Base-by-base conservation (phyloP, 495 filamentous ascomycete genomes). In the Emericellopsis terricola region DNA sequence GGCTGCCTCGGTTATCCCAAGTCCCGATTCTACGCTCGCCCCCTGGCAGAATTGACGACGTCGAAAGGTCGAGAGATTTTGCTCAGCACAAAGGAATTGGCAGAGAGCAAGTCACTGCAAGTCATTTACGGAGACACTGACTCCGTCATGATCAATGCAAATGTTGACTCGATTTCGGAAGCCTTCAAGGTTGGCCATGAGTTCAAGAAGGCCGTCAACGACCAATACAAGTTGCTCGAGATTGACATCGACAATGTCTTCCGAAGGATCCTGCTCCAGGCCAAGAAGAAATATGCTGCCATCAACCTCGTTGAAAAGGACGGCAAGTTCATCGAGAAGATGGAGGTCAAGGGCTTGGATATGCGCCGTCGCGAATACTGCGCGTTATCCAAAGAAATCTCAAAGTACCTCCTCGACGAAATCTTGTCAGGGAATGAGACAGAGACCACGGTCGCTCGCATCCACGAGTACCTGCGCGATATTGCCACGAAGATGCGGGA, bases 71-170 rank as follows among this genome's bases (percentile, higher is more conserved):
- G 89, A 62, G 91, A 97, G 60, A 94, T 97, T 68, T 70, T 97
- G 21, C 69, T 78, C 36, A 86, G 79, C 47, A 97, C 89, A 36
- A 96, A 94, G 55, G 84, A 91, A 18, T 66, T 97, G 24, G 89
- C 86, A 1, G 87, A 96, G 52, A 79, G 71, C 37, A 85, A 77
- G 32, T 71, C 78, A 26, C 67, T 97, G 30, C 74, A 80, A 40
- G 89, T 97, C 51, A 93, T 97, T 38, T 97, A 97, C 49, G 89
- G 89, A 56, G 89, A 97, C 58, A 97, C 89, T 15, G 89, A 97
- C 52, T 97, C 89, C 15, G 89, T 97, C 56, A 97, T 97, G 89
- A 94, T 97, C 56, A 96, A 97, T 46, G 93, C 89, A 31, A 94
- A 94, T 51, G 81, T 82, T 32, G 81, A 94, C 49, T 93, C 81